phyloP scores from a whole-genome alignment of 441 rosid species.

The Euphorbia celastroides region DNA sequence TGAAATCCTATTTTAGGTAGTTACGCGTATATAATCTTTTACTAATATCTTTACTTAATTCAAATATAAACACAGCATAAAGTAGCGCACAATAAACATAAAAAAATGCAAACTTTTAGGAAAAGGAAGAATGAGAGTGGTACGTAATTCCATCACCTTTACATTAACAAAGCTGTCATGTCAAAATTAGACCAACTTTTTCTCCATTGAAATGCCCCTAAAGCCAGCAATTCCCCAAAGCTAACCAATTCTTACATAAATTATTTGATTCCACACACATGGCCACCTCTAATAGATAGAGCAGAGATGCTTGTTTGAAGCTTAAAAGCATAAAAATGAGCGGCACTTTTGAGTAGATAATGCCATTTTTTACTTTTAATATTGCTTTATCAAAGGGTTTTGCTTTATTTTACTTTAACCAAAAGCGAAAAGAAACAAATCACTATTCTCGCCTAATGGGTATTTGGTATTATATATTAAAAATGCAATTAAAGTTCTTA shows the following conservation, averaged over 20 bases:
- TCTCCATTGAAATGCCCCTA: constrained; percentile 43
- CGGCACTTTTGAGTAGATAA: constrained; percentile 74
- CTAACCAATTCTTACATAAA: constrained; percentile 14
- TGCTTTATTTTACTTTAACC: constrained; percentile 59
- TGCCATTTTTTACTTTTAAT: constrained; percentile 67
- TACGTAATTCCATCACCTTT: constrained; percentile 61
- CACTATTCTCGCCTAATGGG: constrained; percentile 12
- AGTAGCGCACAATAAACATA: constrained; percentile 8
- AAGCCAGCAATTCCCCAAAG: constrained; percentile 41
- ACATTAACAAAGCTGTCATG: constrained; percentile 73
- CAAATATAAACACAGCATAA: background rate
- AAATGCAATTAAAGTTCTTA: background rate
- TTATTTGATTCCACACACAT: constrained; percentile 56
- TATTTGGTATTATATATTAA: constrained; percentile 15
- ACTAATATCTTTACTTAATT: too few relatives aligned
- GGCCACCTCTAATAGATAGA: constrained; percentile 57
- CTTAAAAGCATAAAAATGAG: constrained; percentile 55
- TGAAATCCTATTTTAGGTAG: too few relatives aligned
- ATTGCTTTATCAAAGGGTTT: constrained; percentile 33
- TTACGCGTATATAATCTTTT: too few relatives aligned
- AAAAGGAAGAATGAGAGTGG: constrained; percentile 35
- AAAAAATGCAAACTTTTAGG: constrained; percentile 34
- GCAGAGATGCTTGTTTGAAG: constrained; percentile 58
- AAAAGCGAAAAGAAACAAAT: constrained; percentile 29
- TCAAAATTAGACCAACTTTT: constrained; percentile 77